Evolutionary conservation across 176 grass and related monocot species (phyloP).

Genomic region (Chrysopogon serrulatus): DNA sequence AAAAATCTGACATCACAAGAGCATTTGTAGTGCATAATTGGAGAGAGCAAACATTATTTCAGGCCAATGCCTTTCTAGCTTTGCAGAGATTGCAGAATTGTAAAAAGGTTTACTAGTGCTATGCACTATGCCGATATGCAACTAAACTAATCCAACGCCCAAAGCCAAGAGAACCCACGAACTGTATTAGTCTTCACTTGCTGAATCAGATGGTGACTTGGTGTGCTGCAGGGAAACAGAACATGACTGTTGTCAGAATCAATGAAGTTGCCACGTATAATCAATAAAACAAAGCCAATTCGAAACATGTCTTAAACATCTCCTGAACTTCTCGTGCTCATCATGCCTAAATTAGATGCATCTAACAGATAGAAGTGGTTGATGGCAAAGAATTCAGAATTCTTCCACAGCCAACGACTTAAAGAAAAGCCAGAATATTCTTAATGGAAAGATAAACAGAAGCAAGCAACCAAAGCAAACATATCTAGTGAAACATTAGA

Average conservation of each 20-base stretch:
- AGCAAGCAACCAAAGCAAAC: background rate
- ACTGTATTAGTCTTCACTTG: background rate
- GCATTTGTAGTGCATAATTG: background rate
- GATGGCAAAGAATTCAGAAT: too few species aligned
- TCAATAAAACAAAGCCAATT: background rate
- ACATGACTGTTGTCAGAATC: background rate
- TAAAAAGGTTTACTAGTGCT: background rate
- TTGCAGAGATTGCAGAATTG: background rate
- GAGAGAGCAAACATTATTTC: background rate
- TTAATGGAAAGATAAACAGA: background rate
- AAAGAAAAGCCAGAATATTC: too few species aligned
- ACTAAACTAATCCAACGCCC: background rate
- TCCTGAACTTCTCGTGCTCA: background rate
- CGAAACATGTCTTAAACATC: background rate
- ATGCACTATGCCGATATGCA: background rate
- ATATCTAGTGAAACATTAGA: background rate
- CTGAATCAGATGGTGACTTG: background rate
- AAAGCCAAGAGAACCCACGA: background rate
- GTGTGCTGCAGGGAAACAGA: background rate
- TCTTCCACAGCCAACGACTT: too few species aligned
- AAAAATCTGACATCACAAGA: background rate
- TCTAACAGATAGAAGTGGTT: too few species aligned
- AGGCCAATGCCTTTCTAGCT: background rate
- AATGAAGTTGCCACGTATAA: background rate
- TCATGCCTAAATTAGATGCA: too few species aligned